Evolutionary conservation across 306 rosid genomes (phyloP).

Genomic region (Cyclanthera cordifolia): DNA sequence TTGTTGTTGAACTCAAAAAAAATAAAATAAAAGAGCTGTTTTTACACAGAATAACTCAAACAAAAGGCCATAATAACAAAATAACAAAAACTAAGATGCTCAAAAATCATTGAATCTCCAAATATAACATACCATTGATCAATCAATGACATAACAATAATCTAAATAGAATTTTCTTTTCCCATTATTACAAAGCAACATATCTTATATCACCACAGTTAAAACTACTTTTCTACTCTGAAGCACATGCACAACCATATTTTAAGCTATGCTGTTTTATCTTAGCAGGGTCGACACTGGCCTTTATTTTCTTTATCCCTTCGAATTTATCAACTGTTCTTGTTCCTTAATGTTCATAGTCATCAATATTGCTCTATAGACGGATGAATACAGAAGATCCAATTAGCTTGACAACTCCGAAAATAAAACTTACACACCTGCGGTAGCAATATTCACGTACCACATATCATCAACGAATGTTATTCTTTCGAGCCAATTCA

Average conservation of each 20-base stretch:
- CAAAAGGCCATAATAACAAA: not conserved
- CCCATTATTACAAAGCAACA: too few relatives aligned
- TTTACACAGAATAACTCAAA: not conserved
- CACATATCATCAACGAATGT: constrained; percentile 24
- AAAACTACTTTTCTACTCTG: too few relatives aligned
- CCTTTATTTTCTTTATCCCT: not conserved
- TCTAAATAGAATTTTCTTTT: not conserved
- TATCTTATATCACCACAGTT: not conserved
- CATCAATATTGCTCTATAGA: not conserved
- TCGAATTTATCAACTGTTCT: not conserved
- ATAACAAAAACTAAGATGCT: not conserved
- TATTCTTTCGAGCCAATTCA: constrained; percentile 56
- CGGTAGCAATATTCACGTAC: not conserved
- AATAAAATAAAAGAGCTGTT: too few relatives aligned
- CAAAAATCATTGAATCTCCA: not conserved
- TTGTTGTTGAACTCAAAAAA: too few relatives aligned
- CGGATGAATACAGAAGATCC: not conserved
- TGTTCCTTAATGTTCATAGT: not conserved
- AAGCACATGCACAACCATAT: not conserved
- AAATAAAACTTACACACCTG: not conserved
- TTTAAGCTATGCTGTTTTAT: not conserved
- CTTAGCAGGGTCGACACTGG: not conserved
- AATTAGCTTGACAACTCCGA: not conserved
- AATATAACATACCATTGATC: not conserved
- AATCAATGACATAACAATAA: not conserved